These are phyloP conservation scores for Amphirosellinia nigrospora DNA, from an alignment of 495 filamentous ascomycete species.

Conservation along the genomic window DNA sequence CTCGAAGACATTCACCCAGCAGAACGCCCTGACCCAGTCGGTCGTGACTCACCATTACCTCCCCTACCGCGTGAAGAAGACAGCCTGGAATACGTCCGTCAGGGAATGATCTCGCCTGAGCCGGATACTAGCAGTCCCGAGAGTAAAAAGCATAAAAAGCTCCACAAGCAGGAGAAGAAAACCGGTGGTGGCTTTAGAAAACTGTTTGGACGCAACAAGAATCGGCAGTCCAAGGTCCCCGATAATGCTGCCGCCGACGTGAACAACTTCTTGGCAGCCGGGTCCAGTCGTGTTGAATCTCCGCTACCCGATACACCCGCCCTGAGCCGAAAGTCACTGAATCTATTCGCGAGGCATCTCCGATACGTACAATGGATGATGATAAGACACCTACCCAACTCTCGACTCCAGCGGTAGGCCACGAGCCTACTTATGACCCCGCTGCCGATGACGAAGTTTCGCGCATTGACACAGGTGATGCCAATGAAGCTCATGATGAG, in stretches of 20 bases:
- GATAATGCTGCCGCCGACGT: constrained; percentile 53
- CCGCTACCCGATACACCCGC: constrained; percentile 31
- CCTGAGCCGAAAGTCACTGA: constrained; percentile 38
- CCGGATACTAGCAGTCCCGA: constrained; percentile 50
- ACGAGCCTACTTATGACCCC: constrained; percentile 54
- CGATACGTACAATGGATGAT: constrained; percentile 36
- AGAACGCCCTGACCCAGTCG: constrained; percentile 38
- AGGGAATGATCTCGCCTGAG: constrained; percentile 53
- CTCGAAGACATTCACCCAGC: constrained; percentile 45
- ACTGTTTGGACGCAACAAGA: constrained; percentile 68
- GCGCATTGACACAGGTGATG: constrained; percentile 69
- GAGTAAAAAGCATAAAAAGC: constrained; percentile 58
- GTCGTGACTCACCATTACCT: constrained; percentile 47
- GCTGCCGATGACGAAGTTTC: constrained; percentile 63
- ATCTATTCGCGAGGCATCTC: constrained; percentile 36
- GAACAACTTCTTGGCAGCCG: constrained; percentile 41
- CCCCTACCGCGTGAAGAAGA: constrained; percentile 47
- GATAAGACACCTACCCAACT: constrained; percentile 42
- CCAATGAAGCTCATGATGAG: constrained; percentile 67
- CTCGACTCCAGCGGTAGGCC: constrained; percentile 24
- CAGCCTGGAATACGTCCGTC: constrained; percentile 45
- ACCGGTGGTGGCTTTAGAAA: constrained; percentile 59
- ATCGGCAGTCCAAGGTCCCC: constrained; percentile 55
- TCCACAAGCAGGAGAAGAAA: constrained; percentile 62
- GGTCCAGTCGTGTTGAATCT: constrained; percentile 30